Evolutionary conservation across 306 rosid species (phyloP).

Genomic region (Fragaria vesca): DNA sequence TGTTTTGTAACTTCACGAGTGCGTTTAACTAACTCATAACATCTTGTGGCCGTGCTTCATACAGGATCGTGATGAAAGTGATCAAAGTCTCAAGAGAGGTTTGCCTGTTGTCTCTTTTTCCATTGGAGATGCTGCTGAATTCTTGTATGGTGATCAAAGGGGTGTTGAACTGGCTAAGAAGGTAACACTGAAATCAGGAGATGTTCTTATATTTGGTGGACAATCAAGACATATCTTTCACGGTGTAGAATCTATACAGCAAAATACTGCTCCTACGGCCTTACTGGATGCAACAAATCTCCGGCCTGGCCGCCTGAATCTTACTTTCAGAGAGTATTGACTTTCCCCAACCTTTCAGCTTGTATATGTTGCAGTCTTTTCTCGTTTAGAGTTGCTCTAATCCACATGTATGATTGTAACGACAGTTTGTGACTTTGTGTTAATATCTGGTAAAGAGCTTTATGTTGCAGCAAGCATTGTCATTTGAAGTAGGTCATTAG

Average conservation of each 20-base stretch:
- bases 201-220: slow-evolving; percentile 84
- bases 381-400: background rate
- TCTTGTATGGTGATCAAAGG: slow-evolving; percentile 48
- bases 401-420: background rate
- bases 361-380: background rate
- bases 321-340: slow-evolving; percentile 68
- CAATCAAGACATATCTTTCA: slow-evolving; percentile 65
- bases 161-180: slow-evolving; percentile 42
- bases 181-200: slow-evolving; percentile 60
- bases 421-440: background rate
- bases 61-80: slow-evolving; percentile 83
- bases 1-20: background rate
- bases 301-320: slow-evolving; percentile 69
- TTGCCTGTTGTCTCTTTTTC: slow-evolving; percentile 85
- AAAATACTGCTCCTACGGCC: slow-evolving; percentile 46
- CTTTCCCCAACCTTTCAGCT: background rate
- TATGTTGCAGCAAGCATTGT: background rate
- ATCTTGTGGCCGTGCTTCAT: background rate
- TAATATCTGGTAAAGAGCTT: background rate
- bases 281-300: slow-evolving; percentile 45
- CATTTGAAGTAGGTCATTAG: background rate
- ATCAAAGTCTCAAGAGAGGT: slow-evolving; percentile 30
- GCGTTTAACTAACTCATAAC: background rate
- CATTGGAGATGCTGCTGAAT: slow-evolving; percentile 77
- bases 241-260: slow-evolving; percentile 50